A percentile compares a stretch with the other conserved stretches of the same genome.
Evolutionary conservation across 2,329 filamentous ascomycete species (phyloP).

Genomic region (Uncinocarpus reesii): DNA sequence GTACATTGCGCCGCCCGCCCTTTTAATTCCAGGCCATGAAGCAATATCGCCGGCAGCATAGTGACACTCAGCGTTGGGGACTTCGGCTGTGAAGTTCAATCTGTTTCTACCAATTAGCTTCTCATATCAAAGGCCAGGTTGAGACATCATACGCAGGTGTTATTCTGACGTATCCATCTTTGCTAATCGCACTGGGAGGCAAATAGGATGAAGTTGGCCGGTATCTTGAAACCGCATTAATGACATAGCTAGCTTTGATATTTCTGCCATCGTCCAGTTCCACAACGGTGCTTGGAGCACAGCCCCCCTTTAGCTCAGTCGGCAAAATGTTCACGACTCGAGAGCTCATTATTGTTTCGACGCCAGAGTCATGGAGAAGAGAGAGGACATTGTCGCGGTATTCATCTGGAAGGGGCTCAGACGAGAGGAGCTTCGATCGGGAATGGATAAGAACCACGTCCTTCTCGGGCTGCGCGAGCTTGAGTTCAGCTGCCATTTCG

Average conservation of each 20-base stretch:
- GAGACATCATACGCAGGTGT: slow-evolving; percentile 38
- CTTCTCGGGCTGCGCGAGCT: slow-evolving; percentile 52
- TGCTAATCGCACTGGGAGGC: slow-evolving; percentile 46
- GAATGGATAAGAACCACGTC: slow-evolving; percentile 68
- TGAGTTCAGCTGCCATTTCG: slow-evolving; percentile 72
- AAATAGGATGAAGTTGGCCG: slow-evolving; percentile 53
- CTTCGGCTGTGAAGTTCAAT: slow-evolving; percentile 43
- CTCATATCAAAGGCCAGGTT: not conserved
- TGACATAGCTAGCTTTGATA: slow-evolving; percentile 52
- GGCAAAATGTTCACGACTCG: slow-evolving; percentile 39
- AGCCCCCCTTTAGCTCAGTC: slow-evolving; percentile 35
- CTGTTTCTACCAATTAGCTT: slow-evolving; percentile 23
- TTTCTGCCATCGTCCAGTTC: slow-evolving; percentile 50
- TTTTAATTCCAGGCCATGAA: slow-evolving; percentile 63
- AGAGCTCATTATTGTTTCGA: slow-evolving; percentile 54
- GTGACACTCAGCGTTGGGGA: slow-evolving; percentile 50
- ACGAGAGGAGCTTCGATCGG: slow-evolving; percentile 57
- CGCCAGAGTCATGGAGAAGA: slow-evolving; percentile 51
- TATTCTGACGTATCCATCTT: slow-evolving; percentile 55
- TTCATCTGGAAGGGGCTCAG: slow-evolving; percentile 60
- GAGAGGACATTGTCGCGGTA: slow-evolving; percentile 54
- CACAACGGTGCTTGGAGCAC: slow-evolving; percentile 37
- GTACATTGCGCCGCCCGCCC: slow-evolving; percentile 61
- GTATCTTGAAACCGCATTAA: slow-evolving; percentile 56
- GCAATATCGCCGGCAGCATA: slow-evolving; percentile 59